Evolutionary conservation across 495 filamentous ascomycete genomes (phyloP), one percentile per base, ranked within the genome.

Genomic region (Xylaria flabelliformis): DNA sequence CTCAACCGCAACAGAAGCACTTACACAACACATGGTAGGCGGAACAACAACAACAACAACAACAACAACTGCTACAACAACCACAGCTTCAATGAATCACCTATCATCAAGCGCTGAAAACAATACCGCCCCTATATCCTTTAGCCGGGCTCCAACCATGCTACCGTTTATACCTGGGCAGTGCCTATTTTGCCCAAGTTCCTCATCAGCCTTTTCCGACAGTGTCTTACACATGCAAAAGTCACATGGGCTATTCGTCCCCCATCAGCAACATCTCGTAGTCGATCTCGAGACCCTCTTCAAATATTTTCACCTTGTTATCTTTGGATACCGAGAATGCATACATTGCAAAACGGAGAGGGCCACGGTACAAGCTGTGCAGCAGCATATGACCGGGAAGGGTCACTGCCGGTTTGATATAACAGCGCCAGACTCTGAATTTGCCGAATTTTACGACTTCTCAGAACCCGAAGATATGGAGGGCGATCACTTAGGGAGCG

Each of bases 291-390:
- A 80, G 67, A 76, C 79, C n/a, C 70, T 82, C 24, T 61, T 83
- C 62, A 64, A 72, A 64, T 79, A 81, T 68, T 69, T 82, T 3
- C 79, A 81, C 72, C 76, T 82, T 21, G 65, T 83, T 46, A 79
- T 83, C 26, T 81, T 78, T 34, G 78, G 73, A 64, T 82, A 80
- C 65, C 76, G 68, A 32, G 81, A 83, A 75, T 83, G 81, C 61
- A 76, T 83, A 69, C 75, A 77, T 41, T 82, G 81, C 56, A 73
- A 76, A 19, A 80, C 73, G 48, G 65, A 76, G 50, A 72, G 77
- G 59, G 50, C 70, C 2, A 79, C 77, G 6, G 74, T 78, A 13
- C 74, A 81, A 70, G 81, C 76, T 26, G 74, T 79, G n/a, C 81
- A 82, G 69, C 80, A 80, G 65, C 81, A 82, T 58, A 82, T 82